Percentiles rank a stretch among this genome's conserved stretches.
These are phyloP conservation scores for Golubevia sp. DNA, from an alignment of 1,284 basidiomycete genomes.

Conservation along the genomic window DNA sequence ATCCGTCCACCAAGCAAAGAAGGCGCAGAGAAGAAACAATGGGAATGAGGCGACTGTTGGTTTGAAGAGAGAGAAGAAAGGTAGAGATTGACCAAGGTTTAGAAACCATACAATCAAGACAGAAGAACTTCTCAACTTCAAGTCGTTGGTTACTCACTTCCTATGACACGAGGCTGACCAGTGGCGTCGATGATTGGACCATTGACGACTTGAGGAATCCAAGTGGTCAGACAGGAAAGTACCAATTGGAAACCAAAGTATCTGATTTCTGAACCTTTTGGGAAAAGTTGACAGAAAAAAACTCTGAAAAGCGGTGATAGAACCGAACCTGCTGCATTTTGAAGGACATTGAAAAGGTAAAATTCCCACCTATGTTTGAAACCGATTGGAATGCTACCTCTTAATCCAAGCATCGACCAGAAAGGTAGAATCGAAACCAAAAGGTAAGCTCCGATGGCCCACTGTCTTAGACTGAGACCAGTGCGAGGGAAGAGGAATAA, in stretches of 20 bases:
- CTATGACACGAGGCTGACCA: no score
- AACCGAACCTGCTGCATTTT: background rate
- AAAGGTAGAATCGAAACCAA: background rate
- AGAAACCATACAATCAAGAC: no score
- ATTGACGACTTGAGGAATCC: slow-evolving; percentile 6
- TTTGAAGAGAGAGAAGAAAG: no score
- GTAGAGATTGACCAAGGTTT: no score
- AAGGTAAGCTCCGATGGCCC: no score
- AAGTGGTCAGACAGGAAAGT: slow-evolving; percentile 4
- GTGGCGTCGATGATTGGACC: slow-evolving; percentile 2
- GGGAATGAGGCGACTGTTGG: no score
- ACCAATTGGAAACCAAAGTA: slow-evolving; percentile 8
- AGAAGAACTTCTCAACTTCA: no score
- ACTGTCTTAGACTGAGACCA: no score
- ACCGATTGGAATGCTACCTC: background rate
- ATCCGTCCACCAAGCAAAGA: no score
- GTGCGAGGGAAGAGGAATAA: no score
- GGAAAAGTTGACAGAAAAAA: slow-evolving; percentile 2
- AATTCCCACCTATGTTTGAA: slow-evolving; percentile 5
- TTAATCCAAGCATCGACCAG: slow-evolving; percentile 2
- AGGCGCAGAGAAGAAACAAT: no score
- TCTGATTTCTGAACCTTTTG: slow-evolving; percentile 1
- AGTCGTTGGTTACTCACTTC: no score
- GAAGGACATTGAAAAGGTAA: slow-evolving; percentile 1
- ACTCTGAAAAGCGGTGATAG: background rate